Base-by-base conservation (phyloP, 768 basidiomycete genomes). In the Amyloporia xantha region DNA sequence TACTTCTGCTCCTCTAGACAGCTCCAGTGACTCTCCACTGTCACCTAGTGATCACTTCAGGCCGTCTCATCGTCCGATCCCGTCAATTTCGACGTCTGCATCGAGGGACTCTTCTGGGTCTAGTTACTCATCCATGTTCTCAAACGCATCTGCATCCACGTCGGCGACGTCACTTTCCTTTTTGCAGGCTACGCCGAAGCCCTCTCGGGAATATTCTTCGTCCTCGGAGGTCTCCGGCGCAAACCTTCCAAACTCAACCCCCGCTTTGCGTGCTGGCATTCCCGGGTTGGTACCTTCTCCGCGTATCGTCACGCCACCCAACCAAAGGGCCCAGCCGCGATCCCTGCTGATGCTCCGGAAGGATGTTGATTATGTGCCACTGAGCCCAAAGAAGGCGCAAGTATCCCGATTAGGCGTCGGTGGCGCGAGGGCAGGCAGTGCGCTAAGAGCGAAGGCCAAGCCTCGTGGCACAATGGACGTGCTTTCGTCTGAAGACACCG, bases 281-380 rank as follows among this genome's bases (percentile, higher is more conserved):
- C n/a, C n/a, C n/a, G n/a, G n/a, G n/a, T 20, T 19, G 5, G 44
- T 39, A 11, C 56, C 56, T n/a, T 50, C 52, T 7, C 50, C 47
- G 7, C 53, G 57, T 26, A 47, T 44, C n/a, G 45, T 57, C 26
- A 60, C 56, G 2, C 56, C 60, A 2, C 54, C 59, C 11, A 48
- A 52, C 6, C 41, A 41, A 24, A 24, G 56, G 53, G 51, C 65
- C 54, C 47, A 76, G 53, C 66, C 76, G 11, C 72, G 74, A 7
- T 66, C 79, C 15, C 72, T 87, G 56, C 69, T 80, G 64, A 77
- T 87, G 80, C 70, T 91, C 21, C 73, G 70, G 42, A 80, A 71
- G 47, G 87, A 91, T 11, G 73, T 88, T 4, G 87, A 90, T 45
- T 90, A 78, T 48, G 74, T 79, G 19, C 88, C 88, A 1, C 67